Percentiles rank a stretch among this genome's conserved stretches.
Conservation (phyloP, 106 monocot species). For the Dendrobium officinale region DNA sequence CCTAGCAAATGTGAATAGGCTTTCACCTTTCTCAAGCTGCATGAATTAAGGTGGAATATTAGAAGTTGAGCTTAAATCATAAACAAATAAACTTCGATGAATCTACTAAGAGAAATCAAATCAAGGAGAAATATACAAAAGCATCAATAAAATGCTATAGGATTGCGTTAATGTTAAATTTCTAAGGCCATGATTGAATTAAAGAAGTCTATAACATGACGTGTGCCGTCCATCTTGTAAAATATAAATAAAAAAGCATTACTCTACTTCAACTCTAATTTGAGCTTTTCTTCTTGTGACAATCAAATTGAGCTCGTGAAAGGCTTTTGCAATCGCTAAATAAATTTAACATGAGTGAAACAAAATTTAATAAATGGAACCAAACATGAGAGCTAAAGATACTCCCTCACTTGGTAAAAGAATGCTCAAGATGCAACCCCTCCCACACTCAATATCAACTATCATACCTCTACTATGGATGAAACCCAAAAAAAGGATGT, state of each 20-base stretch:
- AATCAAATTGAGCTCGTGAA: background rate
- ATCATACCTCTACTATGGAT: background rate
- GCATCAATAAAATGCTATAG: background rate
- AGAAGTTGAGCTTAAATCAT: background rate
- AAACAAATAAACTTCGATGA: background rate
- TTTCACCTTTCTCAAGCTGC: slow-evolving; percentile 90
- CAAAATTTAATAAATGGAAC: background rate
- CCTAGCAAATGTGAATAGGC: slow-evolving; percentile 73
- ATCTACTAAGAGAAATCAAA: background rate
- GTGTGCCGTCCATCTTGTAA: too few species aligned
- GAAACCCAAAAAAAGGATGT: background rate
- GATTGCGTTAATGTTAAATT: background rate
- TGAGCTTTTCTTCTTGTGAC: background rate
- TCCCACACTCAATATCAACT: background rate
- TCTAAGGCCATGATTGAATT: background rate
- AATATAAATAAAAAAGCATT: background rate
- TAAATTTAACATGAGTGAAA: background rate
- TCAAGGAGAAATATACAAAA: too few species aligned
- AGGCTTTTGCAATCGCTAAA: background rate
- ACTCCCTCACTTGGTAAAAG: background rate
- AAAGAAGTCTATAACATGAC: background rate
- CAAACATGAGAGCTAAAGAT: background rate
- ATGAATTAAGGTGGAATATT: background rate
- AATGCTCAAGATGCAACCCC: background rate
- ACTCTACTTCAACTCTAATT: background rate